A percentile compares a stretch with the other conserved stretches of the same genome.
phyloP scores from a whole-genome alignment of 805 yeast species.

The Cyberlindnera veronae region DNA sequence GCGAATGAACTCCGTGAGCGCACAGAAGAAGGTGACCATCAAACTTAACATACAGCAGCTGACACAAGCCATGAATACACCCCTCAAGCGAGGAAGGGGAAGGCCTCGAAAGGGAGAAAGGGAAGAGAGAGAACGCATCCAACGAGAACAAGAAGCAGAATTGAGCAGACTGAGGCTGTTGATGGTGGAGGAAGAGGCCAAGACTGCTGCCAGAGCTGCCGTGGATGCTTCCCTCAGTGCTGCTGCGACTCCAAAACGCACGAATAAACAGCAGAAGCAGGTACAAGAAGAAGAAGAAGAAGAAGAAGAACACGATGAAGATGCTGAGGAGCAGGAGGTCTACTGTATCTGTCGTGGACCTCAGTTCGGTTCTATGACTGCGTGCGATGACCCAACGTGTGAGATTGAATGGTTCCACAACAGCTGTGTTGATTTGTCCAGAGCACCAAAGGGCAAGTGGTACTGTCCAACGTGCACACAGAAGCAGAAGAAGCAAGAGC shows the following conservation, averaged over 20 bases:
- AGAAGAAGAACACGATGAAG: background rate
- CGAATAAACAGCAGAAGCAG: too few species aligned
- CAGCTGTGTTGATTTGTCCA: constrained; percentile 63
- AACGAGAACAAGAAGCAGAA: background rate
- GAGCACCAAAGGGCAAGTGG: constrained; percentile 68
- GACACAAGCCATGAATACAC: background rate
- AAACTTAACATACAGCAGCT: constrained; percentile 3
- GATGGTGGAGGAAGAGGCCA: background rate
- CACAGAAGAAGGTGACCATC: constrained; percentile 3
- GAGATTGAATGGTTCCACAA: constrained; percentile 78
- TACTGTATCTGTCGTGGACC: constrained; percentile 48
- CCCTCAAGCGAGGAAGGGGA: constrained; percentile 5
- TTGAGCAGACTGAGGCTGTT: background rate
- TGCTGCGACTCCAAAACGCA: too few species aligned
- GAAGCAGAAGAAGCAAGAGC: too few species aligned
- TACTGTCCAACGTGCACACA: constrained; percentile 50
- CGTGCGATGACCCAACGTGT: constrained; percentile 80
- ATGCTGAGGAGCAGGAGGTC: constrained; percentile 19
- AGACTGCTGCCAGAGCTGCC: background rate
- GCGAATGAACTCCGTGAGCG: constrained; percentile 18
- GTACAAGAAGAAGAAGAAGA: too few species aligned
- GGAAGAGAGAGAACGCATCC: background rate
- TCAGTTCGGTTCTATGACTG: constrained; percentile 78
- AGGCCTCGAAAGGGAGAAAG: constrained; percentile 3
- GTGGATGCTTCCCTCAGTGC: background rate